Evolutionary conservation across 2,329 filamentous ascomycete genomes (phyloP).

Genomic region (Neocucurbitaria cava): DNA sequence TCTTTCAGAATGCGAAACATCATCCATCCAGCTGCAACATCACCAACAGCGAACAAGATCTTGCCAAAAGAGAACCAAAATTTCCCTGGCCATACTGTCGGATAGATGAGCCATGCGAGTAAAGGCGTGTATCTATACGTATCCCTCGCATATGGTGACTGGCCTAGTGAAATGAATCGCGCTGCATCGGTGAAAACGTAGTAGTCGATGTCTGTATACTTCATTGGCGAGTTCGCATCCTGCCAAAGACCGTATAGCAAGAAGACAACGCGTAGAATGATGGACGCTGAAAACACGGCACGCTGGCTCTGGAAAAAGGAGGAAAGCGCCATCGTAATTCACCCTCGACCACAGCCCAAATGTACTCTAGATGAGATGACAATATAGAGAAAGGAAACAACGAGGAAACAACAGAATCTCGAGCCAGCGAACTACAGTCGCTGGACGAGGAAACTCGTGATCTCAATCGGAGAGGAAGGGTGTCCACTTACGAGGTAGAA

Average conservation of each 20-base stretch:
- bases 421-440: not conserved
- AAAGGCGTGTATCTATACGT: slow-evolving; percentile 98
- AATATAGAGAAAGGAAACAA: not conserved
- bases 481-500: slow-evolving; percentile 5
- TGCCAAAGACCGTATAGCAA: slow-evolving; percentile 91
- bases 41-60: slow-evolving; percentile 80
- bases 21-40: slow-evolving; percentile 84
- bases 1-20: slow-evolving; percentile 64
- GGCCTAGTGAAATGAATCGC: slow-evolving; percentile 71
- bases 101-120: slow-evolving; percentile 87
- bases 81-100: slow-evolving; percentile 69
- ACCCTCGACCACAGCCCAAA: not conserved
- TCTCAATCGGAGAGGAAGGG: not conserved
- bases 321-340: slow-evolving; percentile 32
- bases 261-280: slow-evolving; percentile 73
- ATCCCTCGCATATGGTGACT: slow-evolving; percentile 83
- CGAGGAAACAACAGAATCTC: not conserved
- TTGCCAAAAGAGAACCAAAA: slow-evolving; percentile 86
- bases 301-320: slow-evolving; percentile 43
- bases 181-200: slow-evolving; percentile 96
- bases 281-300: slow-evolving; percentile 53
- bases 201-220: slow-evolving; percentile 99
- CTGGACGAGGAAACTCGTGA: slow-evolving; percentile 1
- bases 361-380: not conserved
- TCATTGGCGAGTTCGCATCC: slow-evolving; percentile 87